Evolutionary conservation across 352 stramenopile species (phyloP).

Genomic region (Globisporangium barbulae): DNA sequence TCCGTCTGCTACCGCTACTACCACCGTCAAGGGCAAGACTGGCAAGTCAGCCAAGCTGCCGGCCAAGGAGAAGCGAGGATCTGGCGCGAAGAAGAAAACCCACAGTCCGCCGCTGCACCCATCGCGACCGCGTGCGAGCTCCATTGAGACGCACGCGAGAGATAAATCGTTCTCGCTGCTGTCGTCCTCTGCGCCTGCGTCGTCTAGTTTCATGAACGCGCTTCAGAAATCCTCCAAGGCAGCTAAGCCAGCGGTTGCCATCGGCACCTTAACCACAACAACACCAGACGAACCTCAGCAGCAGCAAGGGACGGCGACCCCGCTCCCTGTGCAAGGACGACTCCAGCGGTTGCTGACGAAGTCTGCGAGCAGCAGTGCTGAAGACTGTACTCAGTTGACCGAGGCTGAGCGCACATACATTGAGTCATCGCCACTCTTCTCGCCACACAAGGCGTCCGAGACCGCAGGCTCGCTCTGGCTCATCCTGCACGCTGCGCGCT

Average conservation of each 20-base stretch:
- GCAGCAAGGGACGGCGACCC: not conserved
- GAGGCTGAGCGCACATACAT: constrained; percentile 47
- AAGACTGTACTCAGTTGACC: constrained; percentile 24
- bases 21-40: constrained; percentile 2
- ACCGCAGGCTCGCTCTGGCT: constrained; percentile 72
- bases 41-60: constrained; percentile 8
- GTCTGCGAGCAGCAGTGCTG: not conserved
- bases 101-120: constrained; percentile 22
- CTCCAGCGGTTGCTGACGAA: constrained; percentile 22
- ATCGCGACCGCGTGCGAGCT: constrained; percentile 2
- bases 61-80: constrained; percentile 10
- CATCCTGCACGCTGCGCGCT: constrained; percentile 50
- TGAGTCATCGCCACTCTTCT: constrained; percentile 55
- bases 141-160: not conserved
- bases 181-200: not conserved
- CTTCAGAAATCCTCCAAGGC: constrained; percentile 30
- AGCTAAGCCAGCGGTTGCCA: not conserved
- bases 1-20: constrained; percentile 10
- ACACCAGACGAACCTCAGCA: not conserved
- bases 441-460: constrained; percentile 41
- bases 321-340: constrained; percentile 19
- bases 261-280: not conserved
- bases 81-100: constrained; percentile 20
- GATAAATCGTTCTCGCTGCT: constrained; percentile 24
- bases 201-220: constrained; percentile 23